Evolutionary conservation across 495 filamentous ascomycete species (phyloP), one percentile per base, ranked within the genome.

Genomic region (Hypoxylon subgilvum): DNA sequence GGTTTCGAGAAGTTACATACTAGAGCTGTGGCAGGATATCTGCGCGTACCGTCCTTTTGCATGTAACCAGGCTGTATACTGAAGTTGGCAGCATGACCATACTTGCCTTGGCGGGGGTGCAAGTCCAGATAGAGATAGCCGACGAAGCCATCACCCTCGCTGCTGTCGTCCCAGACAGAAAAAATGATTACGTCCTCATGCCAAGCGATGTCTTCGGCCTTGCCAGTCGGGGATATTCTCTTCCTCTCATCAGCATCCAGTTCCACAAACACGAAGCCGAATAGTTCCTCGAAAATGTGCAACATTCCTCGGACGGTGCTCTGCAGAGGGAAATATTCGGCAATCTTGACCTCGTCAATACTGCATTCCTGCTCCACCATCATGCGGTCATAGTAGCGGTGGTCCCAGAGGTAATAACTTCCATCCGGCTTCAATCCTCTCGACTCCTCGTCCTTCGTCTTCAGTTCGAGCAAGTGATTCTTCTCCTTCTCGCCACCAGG

Each of bases 271-370:
- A 86, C 88, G 7, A 98, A 77, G 17, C 94, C 94, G 61, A 98
- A 96, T 0, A 98, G 79, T 69, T 91, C 79, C 73, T 97, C 93
- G 61, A 98, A 97, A 63, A 97, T 96, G 66, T 86, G 78, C 46
- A 98, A 83, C 95, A 97, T 98, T 51, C 89, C 91, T 22, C 82
- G 77, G 43, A 98, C 88, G 1, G 91, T 95, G 2, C 84, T 86
- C 61, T 85, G 82, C 17, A 97, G 75, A 2, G 94, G 93, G 79
- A 97, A 98, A 73, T 94, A 97, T 71, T 98, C 91, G 17, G 93
- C 85, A 63, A 98, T 89, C 46, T 88, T 84, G 69, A 91, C 84
- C 58, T 96, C 89, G 67, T 98, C 92, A 25, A 98, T 83, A 54
- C 82, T 84, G 69, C 87, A 96, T 60, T 97, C 88, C 66, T 90